These are phyloP conservation scores for Termitomyces sp. DNA, from an alignment of 768 basidiomycete genomes.

Conservation along the genomic window DNA sequence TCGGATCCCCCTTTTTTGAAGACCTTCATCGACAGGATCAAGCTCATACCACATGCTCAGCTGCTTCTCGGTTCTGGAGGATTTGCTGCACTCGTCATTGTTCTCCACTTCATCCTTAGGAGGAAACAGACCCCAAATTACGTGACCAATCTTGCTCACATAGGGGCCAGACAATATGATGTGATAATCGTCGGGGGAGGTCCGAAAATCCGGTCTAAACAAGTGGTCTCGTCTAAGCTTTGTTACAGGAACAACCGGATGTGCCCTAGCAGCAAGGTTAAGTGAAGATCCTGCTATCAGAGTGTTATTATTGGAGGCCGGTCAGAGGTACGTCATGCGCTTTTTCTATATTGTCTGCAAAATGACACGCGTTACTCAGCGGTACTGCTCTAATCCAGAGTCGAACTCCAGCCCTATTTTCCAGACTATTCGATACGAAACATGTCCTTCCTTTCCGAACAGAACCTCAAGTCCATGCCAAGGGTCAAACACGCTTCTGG, in stretches of 20 bases:
- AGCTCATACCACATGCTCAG: constrained; percentile 8
- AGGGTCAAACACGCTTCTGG: constrained; percentile 49
- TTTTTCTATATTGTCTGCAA: not conserved
- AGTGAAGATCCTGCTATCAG: constrained; percentile 49
- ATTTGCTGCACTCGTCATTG: constrained; percentile 21
- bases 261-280: constrained; percentile 54
- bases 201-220: constrained; percentile 14
- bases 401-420: constrained; percentile 39
- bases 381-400: constrained; percentile 37
- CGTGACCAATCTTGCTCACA: constrained; percentile 22
- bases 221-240: not conserved
- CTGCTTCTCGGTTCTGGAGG: constrained; percentile 17
- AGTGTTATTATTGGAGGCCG: constrained; percentile 57
- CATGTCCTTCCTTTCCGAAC: constrained; percentile 52
- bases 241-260: constrained; percentile 52
- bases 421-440: constrained; percentile 35
- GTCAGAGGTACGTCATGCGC: constrained; percentile 42
- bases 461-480: constrained; percentile 49
- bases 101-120: constrained; percentile 22
- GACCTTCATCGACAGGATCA: constrained; percentile 11
- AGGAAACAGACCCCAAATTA: constrained; percentile 16
- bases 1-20: constrained; percentile 1
- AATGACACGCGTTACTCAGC: constrained; percentile 25
- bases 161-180: constrained; percentile 37
- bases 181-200: constrained; percentile 56